These are phyloP conservation scores for Chiua virens DNA, from an alignment of 768 basidiomycete species.

Conservation along the genomic window DNA sequence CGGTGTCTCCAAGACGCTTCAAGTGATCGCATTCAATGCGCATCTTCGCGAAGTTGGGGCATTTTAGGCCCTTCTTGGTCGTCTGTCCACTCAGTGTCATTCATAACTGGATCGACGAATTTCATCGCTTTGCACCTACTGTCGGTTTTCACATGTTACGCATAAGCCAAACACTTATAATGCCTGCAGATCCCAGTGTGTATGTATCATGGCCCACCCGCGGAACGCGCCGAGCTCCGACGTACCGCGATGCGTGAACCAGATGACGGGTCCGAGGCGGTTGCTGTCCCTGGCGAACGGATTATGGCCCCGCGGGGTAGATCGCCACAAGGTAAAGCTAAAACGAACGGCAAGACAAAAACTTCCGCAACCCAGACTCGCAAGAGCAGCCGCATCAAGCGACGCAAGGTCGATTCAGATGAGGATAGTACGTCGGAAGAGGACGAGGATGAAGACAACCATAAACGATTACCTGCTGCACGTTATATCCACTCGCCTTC, in stretches of 20 bases:
- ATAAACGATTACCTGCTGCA: conserved; percentile 18
- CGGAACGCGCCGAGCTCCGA: conserved; percentile 78
- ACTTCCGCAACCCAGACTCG: conserved; percentile 10
- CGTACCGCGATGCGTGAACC: conserved; percentile 52
- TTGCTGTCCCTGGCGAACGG: conserved; percentile 22
- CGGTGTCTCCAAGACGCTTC: conserved; percentile 65
- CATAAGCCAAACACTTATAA: neutral
- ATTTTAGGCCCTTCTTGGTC: conserved; percentile 76
- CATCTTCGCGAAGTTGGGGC: conserved; percentile 75
- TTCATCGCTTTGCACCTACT: conserved; percentile 76
- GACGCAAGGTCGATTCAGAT: conserved; percentile 17
- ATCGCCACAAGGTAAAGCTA: conserved; percentile 19
- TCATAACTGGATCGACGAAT: conserved; percentile 90
- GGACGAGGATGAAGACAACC: conserved; percentile 8
- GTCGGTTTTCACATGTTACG: conserved; percentile 40
- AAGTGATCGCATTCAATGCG: conserved; percentile 92
- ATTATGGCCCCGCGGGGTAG: conserved; percentile 23
- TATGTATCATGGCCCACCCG: conserved; percentile 86
- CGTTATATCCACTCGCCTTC: conserved; percentile 13
- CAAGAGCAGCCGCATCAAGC: conserved; percentile 15
- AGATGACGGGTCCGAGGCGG: conserved; percentile 23
- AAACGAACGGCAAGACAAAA: conserved; percentile 6
- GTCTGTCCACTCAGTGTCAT: conserved; percentile 93
- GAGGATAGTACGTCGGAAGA: conserved; percentile 10
- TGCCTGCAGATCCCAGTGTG: conserved; percentile 71